Base-by-base conservation (phyloP, 176 grass and related monocot genomes). In the Echinochloa phyllopogon region DNA sequence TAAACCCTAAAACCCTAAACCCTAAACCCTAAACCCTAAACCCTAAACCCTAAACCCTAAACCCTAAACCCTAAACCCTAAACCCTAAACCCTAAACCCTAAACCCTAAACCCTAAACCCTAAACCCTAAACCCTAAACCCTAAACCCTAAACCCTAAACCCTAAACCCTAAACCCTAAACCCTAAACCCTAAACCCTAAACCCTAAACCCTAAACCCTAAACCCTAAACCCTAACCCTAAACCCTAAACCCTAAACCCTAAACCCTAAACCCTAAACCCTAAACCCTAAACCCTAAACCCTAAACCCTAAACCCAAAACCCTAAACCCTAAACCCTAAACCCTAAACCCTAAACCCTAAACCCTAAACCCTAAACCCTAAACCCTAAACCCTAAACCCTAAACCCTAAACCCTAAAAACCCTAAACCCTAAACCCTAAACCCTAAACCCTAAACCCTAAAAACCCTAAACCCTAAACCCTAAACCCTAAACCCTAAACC, bases 111-210 rank as follows among this genome's bases (percentile, higher is more conserved):
- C 53, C 53, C 53, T 56, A 56, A 56, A 56, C 53, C 53, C 53
- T 56, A 56, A 56, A 56, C 53, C 53, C 53, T 56, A 56, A 56
- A 56, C 53, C 53, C 53, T 56, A 56, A 56, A 56, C 53, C 53
- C 53, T 56, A 56, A 56, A 56, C 53, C 53, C 53, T 56, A 56
- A 56, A 56, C 53, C 53, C 53, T 56, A 56, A 56, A 56, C 53
- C 53, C 53, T 56, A 56, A 56, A 56, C 53, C 53, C 53, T 56
- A 56, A 56, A 56, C 53, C 53, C 53, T 56, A 56, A 56, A 56
- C 53, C 53, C 18, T 18, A 56, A 56, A 16, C 53, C 53, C 18
- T 18, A 56, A 56, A 16, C 53, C 53, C 18, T 18, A 56, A 56
- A 16, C 53, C 53, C 18, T 18, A 56, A 56, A 16, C 53, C 53